These are phyloP conservation scores for Cystoderma amianthinum DNA, from an alignment of 768 basidiomycete genomes.

Conservation along the genomic window DNA sequence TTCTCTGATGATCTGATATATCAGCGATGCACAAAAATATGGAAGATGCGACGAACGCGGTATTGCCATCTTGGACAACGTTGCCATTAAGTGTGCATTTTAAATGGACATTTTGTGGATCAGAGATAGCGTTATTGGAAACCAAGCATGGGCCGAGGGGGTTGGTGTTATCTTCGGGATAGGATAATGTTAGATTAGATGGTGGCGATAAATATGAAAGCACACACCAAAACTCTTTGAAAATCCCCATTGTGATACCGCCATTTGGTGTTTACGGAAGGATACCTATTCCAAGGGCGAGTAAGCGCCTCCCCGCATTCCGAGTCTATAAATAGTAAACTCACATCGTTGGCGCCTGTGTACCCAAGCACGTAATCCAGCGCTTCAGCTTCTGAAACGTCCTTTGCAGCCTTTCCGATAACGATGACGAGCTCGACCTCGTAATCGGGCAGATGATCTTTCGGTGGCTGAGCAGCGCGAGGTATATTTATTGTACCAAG, in stretches of 20 bases:
- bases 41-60: conserved; percentile 44
- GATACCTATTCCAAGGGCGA: conserved; percentile 44
- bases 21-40: background rate
- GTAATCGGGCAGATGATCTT: conserved; percentile 72
- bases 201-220: too few relatives aligned
- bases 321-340: background rate
- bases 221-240: conserved; percentile 77
- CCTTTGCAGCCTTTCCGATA: conserved; percentile 74
- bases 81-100: conserved; percentile 62
- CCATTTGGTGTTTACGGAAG: conserved; percentile 77
- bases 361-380: conserved; percentile 85
- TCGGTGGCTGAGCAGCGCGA: conserved; percentile 58
- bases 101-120: conserved; percentile 61
- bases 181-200: background rate
- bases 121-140: conserved; percentile 50
- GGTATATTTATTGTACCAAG: conserved; percentile 61
- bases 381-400: conserved; percentile 76
- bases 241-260: conserved; percentile 81
- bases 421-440: conserved; percentile 80
- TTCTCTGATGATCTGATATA: conserved; percentile 36
- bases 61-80: conserved; percentile 68
- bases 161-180: conserved; percentile 47
- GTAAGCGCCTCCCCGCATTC: background rate
- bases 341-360: conserved; percentile 73
- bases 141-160: conserved; percentile 83